phyloP scores from a whole-genome alignment of 352 stramenopile genomes.

The Nannochloropsis limnetica region DNA sequence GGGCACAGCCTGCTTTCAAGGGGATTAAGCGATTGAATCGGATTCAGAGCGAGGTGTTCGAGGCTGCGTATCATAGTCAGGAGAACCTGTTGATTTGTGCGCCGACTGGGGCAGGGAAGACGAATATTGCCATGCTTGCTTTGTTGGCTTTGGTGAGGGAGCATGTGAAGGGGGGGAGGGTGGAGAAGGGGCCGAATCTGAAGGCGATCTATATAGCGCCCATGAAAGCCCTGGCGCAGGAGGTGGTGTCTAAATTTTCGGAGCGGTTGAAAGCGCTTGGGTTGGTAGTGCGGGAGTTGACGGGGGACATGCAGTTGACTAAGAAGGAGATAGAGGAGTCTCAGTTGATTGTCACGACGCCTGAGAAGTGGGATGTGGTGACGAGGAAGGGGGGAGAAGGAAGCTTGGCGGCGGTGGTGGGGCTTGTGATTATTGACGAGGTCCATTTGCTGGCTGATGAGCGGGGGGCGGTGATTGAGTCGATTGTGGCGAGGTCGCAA shows the following conservation, averaged over 20 bases:
- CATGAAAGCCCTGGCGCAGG: constrained; percentile 95
- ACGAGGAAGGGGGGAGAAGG: constrained; percentile 93
- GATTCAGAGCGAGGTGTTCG: constrained; percentile 89
- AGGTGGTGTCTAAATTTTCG: constrained; percentile 97
- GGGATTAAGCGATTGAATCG: constrained; percentile 79
- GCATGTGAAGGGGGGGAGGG: constrained; percentile 56
- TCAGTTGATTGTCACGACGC: constrained; percentile 95
- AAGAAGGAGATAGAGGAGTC: constrained; percentile 84
- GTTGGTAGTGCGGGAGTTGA: constrained; percentile 79
- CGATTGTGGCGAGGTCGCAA: constrained; percentile 92
- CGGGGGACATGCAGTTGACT: constrained; percentile 95
- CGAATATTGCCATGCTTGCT: constrained; percentile 95
- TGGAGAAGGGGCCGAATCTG: constrained; percentile 61
- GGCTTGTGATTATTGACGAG: constrained; percentile 99
- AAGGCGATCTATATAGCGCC: constrained; percentile 93
- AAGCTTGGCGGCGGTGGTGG: constrained; percentile 70
- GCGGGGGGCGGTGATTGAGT: constrained; percentile 96
- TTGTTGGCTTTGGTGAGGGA: constrained; percentile 80
- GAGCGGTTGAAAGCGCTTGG: constrained; percentile 71
- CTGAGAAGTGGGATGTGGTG: constrained; percentile 98
- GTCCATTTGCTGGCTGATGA: constrained; percentile 96
- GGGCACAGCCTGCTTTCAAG: constrained; percentile 59
- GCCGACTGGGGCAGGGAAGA: constrained; percentile 87
- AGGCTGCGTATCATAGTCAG: constrained; percentile 82
- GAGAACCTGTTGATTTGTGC: constrained; percentile 92